Base-by-base conservation (phyloP, 352 stramenopile genomes). In the Aphanomyces stellatus region DNA sequence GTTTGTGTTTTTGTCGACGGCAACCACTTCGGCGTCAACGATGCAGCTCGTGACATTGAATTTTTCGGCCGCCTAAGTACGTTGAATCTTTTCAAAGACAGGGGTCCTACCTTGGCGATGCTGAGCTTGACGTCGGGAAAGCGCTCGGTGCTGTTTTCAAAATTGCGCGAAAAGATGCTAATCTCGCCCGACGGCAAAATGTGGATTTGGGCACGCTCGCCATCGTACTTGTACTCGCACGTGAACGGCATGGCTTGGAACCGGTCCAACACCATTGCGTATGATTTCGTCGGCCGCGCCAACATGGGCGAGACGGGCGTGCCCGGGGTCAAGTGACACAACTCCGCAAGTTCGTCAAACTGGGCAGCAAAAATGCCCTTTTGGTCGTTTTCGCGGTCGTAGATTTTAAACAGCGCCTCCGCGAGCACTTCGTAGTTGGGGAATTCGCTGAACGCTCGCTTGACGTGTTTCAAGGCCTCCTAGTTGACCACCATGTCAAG, bases 221-320 rank as follows among this genome's bases (percentile, higher is more conserved):
- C 98, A 72, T 99, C 97, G 76, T 99, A 99, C 79, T 99, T 99
- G 88, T 98, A 99, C 76, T 99, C 97, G 72, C 95, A 99, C 4
- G 96, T 99, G 74, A 99, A 99, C 34, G 85, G 78, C 73, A 91
- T 85, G 30, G 92, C 95, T 72, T 98, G 84, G 57, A 99, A 93
- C 7, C 97, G 89, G 63, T 98, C 96, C 46, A 99, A 90, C 10
- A 99, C 97, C 81, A 99, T 98, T 24, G 88, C 85, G 59, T 93
- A 91, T 35, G 87, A 85, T 72, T 99, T 99, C 1, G 93, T 97
- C 0, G 98, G 97, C 60, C 99, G 98, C 40, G 98, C 97, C 5
- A 99, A 81, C 98, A 99, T 99, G 7, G 98, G 98, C 31, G 91
- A 94, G 31, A 99, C 96, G 0, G 98, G 98, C 42, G 98, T 96